A percentile compares a stretch with the other conserved stretches of the same genome.
Evolutionary conservation across 2,329 filamentous ascomycete genomes (phyloP).

Genomic region (Aspergillus sp.): DNA sequence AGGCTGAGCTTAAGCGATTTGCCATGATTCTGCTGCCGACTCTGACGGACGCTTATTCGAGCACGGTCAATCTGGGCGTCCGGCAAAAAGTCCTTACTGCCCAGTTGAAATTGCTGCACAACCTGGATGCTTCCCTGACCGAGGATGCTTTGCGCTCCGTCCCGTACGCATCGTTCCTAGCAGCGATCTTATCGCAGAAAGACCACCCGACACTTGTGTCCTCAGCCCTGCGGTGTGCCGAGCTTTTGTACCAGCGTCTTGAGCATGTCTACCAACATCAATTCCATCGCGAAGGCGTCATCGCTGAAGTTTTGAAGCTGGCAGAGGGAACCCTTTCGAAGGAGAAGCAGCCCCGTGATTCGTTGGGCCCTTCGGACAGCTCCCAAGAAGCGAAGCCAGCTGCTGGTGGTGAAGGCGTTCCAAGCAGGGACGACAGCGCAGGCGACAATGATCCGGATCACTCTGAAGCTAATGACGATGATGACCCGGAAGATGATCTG

Average conservation of each 20-base stretch:
- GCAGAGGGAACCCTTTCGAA: constrained; percentile 40
- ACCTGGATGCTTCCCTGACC: constrained; percentile 76
- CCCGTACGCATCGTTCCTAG: constrained; percentile 89
- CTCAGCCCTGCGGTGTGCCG: constrained; percentile 77
- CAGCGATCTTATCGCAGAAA: constrained; percentile 88
- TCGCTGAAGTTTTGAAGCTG: constrained; percentile 78
- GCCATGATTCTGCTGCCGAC: constrained; percentile 89
- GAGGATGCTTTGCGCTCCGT: constrained; percentile 78
- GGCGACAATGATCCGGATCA: constrained; percentile 28
- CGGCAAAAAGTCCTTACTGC: constrained; percentile 90
- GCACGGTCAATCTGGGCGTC: constrained; percentile 89
- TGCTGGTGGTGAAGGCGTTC: constrained; percentile 5
- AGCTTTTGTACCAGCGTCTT: constrained; percentile 73
- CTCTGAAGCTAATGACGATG: constrained; percentile 44
- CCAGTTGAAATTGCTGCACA: constrained; percentile 97
- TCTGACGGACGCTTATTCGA: constrained; percentile 91
- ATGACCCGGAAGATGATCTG: constrained; percentile 45
- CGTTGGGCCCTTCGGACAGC: constrained; percentile 7
- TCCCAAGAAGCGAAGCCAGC: constrained; percentile 7
- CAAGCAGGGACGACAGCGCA: constrained; percentile 19
- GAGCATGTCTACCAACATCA: constrained; percentile 89
- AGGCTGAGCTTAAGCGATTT: constrained; percentile 79
- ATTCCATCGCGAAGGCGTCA: constrained; percentile 93
- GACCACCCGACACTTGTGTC: constrained; percentile 84
- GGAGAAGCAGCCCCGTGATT: constrained; percentile 13